phyloP scores from a whole-genome alignment of 352 stramenopile species.

The Halophytophthora polymorphica region DNA sequence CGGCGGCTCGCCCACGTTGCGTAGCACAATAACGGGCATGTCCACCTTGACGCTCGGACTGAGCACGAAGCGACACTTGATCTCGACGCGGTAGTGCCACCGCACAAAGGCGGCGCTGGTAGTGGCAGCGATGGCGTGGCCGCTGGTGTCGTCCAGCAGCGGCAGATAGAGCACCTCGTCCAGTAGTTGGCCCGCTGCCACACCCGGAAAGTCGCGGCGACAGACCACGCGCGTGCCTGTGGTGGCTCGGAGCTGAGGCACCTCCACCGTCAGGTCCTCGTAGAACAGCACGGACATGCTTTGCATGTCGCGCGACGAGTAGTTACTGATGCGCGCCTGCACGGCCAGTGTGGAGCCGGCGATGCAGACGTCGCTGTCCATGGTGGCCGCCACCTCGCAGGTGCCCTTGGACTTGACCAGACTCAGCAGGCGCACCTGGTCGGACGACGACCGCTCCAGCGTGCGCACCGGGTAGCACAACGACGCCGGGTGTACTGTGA shows the following conservation, averaged over 20 bases:
- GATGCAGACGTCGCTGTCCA: constrained; percentile 30
- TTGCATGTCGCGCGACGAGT: constrained; percentile 31
- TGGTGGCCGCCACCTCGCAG: constrained; percentile 22
- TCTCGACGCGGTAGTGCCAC: constrained; percentile 29
- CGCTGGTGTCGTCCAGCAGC: constrained; percentile 18
- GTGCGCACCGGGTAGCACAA: constrained; percentile 22
- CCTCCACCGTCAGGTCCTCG: constrained; percentile 27
- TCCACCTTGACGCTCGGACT: constrained; percentile 37
- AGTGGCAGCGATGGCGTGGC: constrained; percentile 18
- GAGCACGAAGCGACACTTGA: constrained; percentile 32
- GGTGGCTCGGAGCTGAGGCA: constrained; percentile 19
- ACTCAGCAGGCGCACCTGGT: constrained; percentile 21
- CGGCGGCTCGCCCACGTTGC: constrained; percentile 16
- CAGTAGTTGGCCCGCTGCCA: constrained; percentile 22
- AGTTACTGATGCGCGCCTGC: constrained; percentile 27
- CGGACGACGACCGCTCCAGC: constrained; percentile 19
- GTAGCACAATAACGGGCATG: constrained; percentile 27
- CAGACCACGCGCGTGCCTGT: constrained; percentile 24
- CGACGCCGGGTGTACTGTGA: constrained; percentile 16
- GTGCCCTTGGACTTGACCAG: constrained; percentile 29
- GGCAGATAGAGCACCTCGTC: constrained; percentile 24
- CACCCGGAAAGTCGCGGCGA: constrained; percentile 19
- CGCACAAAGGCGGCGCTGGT: constrained; percentile 26
- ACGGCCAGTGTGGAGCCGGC: constrained; percentile 26
- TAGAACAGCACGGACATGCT: constrained; percentile 25